These are phyloP conservation scores for Mycena galopus DNA, from an alignment of 768 basidiomycete species.

Conservation along the genomic window DNA sequence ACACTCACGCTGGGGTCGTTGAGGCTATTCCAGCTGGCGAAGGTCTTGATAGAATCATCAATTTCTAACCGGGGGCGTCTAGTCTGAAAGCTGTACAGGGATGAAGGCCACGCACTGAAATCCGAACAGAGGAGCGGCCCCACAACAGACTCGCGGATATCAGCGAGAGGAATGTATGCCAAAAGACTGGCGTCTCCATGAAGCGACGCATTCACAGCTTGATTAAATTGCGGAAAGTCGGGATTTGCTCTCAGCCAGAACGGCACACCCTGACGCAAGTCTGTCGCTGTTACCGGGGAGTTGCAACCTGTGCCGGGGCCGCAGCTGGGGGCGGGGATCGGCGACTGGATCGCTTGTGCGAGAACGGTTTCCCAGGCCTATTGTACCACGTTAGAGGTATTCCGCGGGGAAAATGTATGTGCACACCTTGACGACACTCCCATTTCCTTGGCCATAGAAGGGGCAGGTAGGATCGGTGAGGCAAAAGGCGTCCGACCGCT, in stretches of 20 bases:
- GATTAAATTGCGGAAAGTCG: constrained; percentile 23
- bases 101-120: constrained; percentile 15
- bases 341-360: constrained; percentile 1
- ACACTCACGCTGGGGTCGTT: background rate
- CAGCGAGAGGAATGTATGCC: background rate
- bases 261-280: constrained; percentile 10
- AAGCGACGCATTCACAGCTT: constrained; percentile 17
- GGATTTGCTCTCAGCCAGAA: constrained; percentile 1
- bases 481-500: constrained; percentile 38
- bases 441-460: constrained; percentile 36
- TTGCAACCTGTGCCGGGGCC: constrained; percentile 23
- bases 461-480: constrained; percentile 32
- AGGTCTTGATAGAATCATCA: constrained; percentile 8
- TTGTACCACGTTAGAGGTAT: background rate
- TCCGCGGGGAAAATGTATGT: background rate
- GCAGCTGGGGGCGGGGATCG: constrained; percentile 27
- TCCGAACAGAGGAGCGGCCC: constrained; percentile 25
- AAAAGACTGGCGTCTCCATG: constrained; percentile 29
- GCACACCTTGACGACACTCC: constrained; percentile 51
- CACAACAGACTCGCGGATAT: constrained; percentile 25
- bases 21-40: constrained; percentile 11
- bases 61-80: background rate
- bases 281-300: constrained; percentile 22
- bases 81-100: background rate
- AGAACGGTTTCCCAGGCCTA: constrained; percentile 31